Evolutionary conservation across 768 basidiomycete genomes (phyloP).

Genomic region (Tephrocybe sp.): DNA sequence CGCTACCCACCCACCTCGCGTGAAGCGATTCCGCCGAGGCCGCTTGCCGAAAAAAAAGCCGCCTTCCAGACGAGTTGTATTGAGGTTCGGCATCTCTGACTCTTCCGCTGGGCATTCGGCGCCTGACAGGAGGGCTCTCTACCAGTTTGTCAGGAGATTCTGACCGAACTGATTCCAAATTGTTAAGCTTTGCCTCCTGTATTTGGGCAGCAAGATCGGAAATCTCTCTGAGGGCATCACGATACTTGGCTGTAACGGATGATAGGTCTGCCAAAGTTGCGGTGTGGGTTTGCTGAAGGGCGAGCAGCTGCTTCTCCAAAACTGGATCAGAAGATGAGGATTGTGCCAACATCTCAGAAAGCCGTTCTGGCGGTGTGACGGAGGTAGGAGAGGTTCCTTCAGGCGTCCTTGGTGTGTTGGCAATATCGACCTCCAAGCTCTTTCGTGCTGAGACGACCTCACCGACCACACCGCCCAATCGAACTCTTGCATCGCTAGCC

Average conservation of each 20-base stretch:
- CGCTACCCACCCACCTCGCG: slow-evolving; percentile 57
- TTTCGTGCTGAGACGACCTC: slow-evolving; percentile 71
- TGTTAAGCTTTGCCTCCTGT: slow-evolving; percentile 76
- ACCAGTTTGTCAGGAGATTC: slow-evolving; percentile 45
- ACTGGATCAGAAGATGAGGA: slow-evolving; percentile 35
- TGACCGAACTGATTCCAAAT: slow-evolving; percentile 31
- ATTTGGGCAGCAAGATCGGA: slow-evolving; percentile 92
- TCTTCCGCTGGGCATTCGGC: slow-evolving; percentile 52
- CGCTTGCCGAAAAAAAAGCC: slow-evolving; percentile 87
- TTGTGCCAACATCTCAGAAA: slow-evolving; percentile 24
- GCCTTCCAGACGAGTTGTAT: slow-evolving; percentile 50
- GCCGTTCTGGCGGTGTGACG: slow-evolving; percentile 24
- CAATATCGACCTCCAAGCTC: slow-evolving; percentile 54
- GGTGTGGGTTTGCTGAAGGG: slow-evolving; percentile 79
- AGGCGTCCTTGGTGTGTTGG: slow-evolving; percentile 19
- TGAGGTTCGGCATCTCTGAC: slow-evolving; percentile 46
- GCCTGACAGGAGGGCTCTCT: slow-evolving; percentile 41
- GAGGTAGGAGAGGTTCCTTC: slow-evolving; percentile 19
- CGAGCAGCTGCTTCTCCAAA: slow-evolving; percentile 60
- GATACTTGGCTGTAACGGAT: slow-evolving; percentile 76
- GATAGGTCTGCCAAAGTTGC: slow-evolving; percentile 80
- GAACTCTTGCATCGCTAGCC: slow-evolving; percentile 60
- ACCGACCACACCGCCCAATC: slow-evolving; percentile 64
- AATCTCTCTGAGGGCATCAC: slow-evolving; percentile 86
- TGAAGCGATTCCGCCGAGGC: slow-evolving; percentile 86